Conservation (phyloP, 176 grass and related monocot genomes). For the Olyra latifolia region DNA sequence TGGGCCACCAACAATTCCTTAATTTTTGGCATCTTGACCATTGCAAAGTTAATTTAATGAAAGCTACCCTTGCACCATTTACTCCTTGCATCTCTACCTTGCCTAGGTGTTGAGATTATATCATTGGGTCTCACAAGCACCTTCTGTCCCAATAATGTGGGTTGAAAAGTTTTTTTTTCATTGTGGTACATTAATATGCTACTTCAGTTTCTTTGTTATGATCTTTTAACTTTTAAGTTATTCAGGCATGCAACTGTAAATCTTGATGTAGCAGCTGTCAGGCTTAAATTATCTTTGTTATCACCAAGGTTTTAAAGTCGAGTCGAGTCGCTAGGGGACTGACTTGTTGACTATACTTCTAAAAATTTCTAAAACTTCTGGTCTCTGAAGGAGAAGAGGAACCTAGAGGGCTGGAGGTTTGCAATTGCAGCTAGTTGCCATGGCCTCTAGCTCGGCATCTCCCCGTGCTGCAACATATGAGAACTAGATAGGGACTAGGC, state of each 20-base stretch:
- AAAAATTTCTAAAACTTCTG: too few species aligned
- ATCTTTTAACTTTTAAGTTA: background rate
- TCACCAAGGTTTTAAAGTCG: too few species aligned
- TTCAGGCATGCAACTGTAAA: background rate
- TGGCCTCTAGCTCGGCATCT: too few species aligned
- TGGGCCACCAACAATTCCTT: conserved; percentile 12
- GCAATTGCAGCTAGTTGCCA: too few species aligned
- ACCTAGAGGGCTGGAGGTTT: too few species aligned
- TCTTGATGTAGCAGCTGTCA: background rate
- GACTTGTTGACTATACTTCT: too few species aligned
- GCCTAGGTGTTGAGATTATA: background rate
- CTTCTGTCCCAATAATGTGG: background rate
- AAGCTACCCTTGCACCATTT: conserved; percentile 9
- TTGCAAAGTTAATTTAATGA: conserved; percentile 1
- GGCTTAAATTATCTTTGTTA: background rate
- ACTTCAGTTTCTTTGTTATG: conserved; percentile 3
- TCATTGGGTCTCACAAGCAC: background rate
- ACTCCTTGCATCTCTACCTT: background rate
- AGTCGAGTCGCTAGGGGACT: too few species aligned
- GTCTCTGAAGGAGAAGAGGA: too few species aligned
- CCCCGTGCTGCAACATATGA: too few species aligned
- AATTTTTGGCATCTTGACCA: conserved; percentile 21
- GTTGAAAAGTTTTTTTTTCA: background rate
- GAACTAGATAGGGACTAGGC: too few species aligned
- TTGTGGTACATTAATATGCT: background rate